phyloP scores from a whole-genome alignment of 2,329 filamentous ascomycete genomes.

The Trichophyton rubrum region DNA sequence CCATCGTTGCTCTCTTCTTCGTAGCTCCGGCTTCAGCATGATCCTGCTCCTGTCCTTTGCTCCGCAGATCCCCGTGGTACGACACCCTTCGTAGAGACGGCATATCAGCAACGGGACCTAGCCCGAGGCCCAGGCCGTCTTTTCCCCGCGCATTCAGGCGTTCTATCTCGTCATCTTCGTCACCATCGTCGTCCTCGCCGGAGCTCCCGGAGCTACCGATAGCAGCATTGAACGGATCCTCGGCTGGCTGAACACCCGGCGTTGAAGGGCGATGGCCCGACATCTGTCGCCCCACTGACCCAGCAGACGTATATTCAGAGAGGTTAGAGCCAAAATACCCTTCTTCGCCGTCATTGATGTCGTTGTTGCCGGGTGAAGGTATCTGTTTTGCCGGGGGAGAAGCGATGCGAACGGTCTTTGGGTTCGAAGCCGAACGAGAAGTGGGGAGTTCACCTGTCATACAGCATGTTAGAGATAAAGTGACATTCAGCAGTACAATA shows the following conservation, averaged over 20 bases:
- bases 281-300: neutral
- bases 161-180: neutral
- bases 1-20: constrained; percentile 40
- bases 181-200: constrained; percentile 18
- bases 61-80: neutral
- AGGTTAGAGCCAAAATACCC: neutral
- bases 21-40: neutral
- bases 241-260: neutral
- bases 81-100: neutral
- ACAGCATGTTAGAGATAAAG: neutral
- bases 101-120: neutral
- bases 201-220: constrained; percentile 19
- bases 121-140: neutral
- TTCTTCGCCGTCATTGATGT: neutral
- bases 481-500: neutral
- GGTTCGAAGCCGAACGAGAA: neutral
- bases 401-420: constrained; percentile 22
- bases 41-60: neutral
- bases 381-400: constrained; percentile 27
- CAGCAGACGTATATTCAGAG: neutral
- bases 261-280: neutral
- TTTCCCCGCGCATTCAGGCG: neutral
- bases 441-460: neutral
- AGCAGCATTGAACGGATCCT: neutral
- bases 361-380: neutral